Conservation (phyloP, 2,329 filamentous ascomycete species). For the Drechmeria coniospora region DNA sequence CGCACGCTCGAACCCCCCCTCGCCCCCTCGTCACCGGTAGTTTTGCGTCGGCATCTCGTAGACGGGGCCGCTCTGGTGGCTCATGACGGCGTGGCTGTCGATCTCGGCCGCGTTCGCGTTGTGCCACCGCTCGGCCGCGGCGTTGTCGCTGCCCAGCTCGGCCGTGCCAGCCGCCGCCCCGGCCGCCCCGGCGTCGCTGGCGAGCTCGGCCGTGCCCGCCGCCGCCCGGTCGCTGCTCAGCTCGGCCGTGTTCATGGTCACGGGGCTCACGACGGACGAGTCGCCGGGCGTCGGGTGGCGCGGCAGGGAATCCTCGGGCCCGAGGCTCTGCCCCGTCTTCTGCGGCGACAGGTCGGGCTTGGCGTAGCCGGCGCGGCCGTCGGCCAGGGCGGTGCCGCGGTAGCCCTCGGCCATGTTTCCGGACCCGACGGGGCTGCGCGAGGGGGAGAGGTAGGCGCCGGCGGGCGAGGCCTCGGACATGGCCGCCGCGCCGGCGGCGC, state of each 20-base stretch:
- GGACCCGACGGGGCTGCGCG: constrained; percentile 11
- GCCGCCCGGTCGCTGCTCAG: constrained; percentile 5
- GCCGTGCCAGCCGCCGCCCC: constrained; percentile 1
- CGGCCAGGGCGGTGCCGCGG: constrained; percentile 23
- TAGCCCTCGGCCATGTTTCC: constrained; percentile 17
- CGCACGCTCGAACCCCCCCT: too few relatives aligned
- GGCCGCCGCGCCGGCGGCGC: constrained; percentile 10
- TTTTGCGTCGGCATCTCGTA: constrained; percentile 26
- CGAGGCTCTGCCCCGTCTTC: too few relatives aligned
- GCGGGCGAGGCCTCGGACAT: constrained; percentile 16
- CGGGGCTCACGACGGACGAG: constrained; percentile 6
- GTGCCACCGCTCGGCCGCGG: constrained; percentile 17
- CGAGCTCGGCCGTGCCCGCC: constrained; percentile 7
- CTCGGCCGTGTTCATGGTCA: constrained; percentile 6
- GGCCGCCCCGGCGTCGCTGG: constrained; percentile 5
- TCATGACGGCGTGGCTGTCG: constrained; percentile 18
- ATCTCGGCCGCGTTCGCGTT: constrained; percentile 22
- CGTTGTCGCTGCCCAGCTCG: constrained; percentile 15
- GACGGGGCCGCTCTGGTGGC: constrained; percentile 19
- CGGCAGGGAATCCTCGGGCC: constrained; percentile 10
- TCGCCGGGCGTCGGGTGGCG: constrained; percentile 11
- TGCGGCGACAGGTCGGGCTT: constrained; percentile 21
- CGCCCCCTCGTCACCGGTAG: constrained; percentile 15
- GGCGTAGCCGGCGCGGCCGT: constrained; percentile 23
- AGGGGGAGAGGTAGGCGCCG: constrained; percentile 11